Base-by-base conservation (phyloP, 352 stramenopile species). In the Peronospora belbahrii region DNA sequence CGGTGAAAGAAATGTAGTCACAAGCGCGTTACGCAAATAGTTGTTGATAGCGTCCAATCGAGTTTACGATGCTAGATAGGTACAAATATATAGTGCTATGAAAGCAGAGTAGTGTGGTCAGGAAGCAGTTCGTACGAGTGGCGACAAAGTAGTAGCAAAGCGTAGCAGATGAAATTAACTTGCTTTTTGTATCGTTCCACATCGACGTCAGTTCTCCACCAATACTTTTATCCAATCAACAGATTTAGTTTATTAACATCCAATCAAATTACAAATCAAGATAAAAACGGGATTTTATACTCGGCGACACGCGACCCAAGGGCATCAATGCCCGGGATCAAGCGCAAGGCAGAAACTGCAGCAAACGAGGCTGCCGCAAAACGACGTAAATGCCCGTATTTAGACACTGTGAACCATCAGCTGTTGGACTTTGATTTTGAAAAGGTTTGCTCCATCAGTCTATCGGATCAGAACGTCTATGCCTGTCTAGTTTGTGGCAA, bases 401-500 rank as follows among this genome's bases (percentile, higher is more conserved):
- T 99, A 27, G 96, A 99, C 76, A 99, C 95, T 8, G 91, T 99
- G 44, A 94, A 98, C 63, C 88, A 97, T 52, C 86, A 97, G 41
- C 56, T 97, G 39, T 76, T 99, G 30, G 96, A 99, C 65, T 99
- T 99, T 67, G 96, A 99, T 73, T 98, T 98, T 46, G 94, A 99
- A 67, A 98, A 98, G 52, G 76, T 97, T 2, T 98, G 97, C 75
- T 97, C 87, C 38, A 70, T 98, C 25, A 97, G 88, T 15, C 72
- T 99, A 23, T 94, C 83, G 14, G 95, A 97, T 53, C 82, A 97
- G 32, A 97, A 99, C 68, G 95, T 99, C 17, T 99, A 99, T 67
- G 87, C 80, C 14, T 99, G 97, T 67, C 82, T 99, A 7, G 95
- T 99, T 11, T 99, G 97, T 58, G 97, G 97, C 48, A 98, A 98